phyloP scores from a whole-genome alignment of 306 rosid species.

The Casuarina cunninghamiana region DNA sequence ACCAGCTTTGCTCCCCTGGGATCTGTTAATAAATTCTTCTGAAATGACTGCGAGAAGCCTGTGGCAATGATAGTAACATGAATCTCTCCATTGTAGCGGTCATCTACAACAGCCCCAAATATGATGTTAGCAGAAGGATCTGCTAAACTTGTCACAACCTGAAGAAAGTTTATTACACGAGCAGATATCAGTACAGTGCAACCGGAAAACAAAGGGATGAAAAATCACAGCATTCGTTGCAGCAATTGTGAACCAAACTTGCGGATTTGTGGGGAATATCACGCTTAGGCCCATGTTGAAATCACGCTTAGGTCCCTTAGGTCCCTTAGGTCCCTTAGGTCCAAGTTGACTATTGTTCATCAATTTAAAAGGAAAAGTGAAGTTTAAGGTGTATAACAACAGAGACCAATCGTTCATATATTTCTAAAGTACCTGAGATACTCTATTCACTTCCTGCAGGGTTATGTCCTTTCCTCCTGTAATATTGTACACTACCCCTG shows the following conservation, averaged over 20 bases:
- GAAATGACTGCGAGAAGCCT: slow-evolving; percentile 92
- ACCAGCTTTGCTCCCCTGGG: slow-evolving; percentile 76
- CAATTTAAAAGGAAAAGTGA: slow-evolving; percentile 20
- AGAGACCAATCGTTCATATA: slow-evolving; percentile 15
- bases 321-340: too few relatives aligned
- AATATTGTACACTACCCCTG: slow-evolving; percentile 94
- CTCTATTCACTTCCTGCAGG: slow-evolving; percentile 95
- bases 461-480: slow-evolving; percentile 99
- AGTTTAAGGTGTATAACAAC: not conserved
- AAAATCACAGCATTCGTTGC: not conserved
- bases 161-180: slow-evolving; percentile 19
- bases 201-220: not conserved
- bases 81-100: slow-evolving; percentile 88
- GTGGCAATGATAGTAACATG: slow-evolving; percentile 94
- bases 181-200: slow-evolving; percentile 1
- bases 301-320: not conserved
- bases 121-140: slow-evolving; percentile 96
- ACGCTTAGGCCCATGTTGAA: not conserved
- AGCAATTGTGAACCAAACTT: slow-evolving; percentile 4
- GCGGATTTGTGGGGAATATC: not conserved
- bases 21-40: slow-evolving; percentile 78
- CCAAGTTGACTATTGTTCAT: not conserved
- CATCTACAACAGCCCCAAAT: slow-evolving; percentile 96
- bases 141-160: slow-evolving; percentile 96
- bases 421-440: slow-evolving; percentile 73